phyloP scores from a whole-genome alignment of 495 filamentous ascomycete genomes.

The Penicillium paradoxum region DNA sequence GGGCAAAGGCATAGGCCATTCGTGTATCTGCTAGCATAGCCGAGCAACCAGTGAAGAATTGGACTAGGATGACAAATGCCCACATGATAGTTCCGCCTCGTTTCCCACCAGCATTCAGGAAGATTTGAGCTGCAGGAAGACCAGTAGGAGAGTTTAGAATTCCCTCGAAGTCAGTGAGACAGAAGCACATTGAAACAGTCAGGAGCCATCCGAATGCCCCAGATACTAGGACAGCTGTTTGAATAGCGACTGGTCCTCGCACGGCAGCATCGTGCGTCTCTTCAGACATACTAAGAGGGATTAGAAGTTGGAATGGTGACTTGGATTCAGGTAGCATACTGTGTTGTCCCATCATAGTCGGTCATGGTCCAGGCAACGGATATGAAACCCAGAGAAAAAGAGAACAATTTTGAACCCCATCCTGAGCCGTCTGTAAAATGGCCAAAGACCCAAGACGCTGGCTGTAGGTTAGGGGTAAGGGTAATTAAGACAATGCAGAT shows the following conservation, averaged over 20 bases:
- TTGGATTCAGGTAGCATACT: constrained; percentile 36
- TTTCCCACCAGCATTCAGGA: constrained; percentile 61
- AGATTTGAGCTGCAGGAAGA: constrained; percentile 65
- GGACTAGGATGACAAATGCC: constrained; percentile 64
- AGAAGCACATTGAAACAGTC: constrained; percentile 65
- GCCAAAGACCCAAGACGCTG: constrained; percentile 62
- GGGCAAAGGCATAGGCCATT: constrained; percentile 69
- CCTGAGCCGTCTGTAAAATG: constrained; percentile 62
- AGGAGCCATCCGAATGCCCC: constrained; percentile 61
- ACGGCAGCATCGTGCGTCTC: constrained; percentile 68
- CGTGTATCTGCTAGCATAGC: constrained; percentile 67
- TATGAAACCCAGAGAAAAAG: constrained; percentile 63
- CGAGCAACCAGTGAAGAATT: constrained; percentile 67
- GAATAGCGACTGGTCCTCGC: constrained; percentile 60
- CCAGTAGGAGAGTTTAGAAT: constrained; percentile 60
- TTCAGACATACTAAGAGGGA: constrained; percentile 57
- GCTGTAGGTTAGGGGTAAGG: constrained; percentile 59
- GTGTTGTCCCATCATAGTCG: constrained; percentile 70
- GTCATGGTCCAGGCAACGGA: constrained; percentile 75
- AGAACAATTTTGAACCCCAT: constrained; percentile 60
- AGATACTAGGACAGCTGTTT: constrained; percentile 59
- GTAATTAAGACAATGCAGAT: constrained; percentile 61
- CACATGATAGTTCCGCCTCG: constrained; percentile 61
- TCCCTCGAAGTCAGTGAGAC: constrained; percentile 57
- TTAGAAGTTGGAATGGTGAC: not conserved